Conservation (phyloP, 805 yeast genomes). For the Cyberlindnera subsufficiens region DNA sequence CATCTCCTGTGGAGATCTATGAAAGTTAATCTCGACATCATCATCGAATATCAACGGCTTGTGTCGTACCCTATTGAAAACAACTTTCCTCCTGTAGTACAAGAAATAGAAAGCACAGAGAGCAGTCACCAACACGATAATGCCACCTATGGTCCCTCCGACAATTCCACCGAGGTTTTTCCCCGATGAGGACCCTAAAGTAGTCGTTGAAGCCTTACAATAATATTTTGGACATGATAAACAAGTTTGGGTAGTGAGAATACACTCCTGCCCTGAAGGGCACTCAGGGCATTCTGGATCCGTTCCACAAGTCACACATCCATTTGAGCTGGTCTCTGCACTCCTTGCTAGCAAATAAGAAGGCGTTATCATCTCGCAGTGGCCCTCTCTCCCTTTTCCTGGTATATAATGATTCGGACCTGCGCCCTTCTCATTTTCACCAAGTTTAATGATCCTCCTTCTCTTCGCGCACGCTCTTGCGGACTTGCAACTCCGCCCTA, state of each 20-base stretch:
- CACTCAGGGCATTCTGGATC: slow-evolving; percentile 51
- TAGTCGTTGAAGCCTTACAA: slow-evolving; percentile 32
- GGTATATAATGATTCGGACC: too few species aligned
- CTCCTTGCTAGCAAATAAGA: background rate
- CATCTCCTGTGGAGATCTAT: slow-evolving; percentile 22
- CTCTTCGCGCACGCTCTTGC: too few species aligned
- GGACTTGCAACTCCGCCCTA: too few species aligned
- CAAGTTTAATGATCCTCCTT: too few species aligned
- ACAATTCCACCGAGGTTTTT: slow-evolving; percentile 52
- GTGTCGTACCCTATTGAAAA: slow-evolving; percentile 25
- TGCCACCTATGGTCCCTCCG: slow-evolving; percentile 69
- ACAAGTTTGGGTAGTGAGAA: slow-evolving; percentile 51
- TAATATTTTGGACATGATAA: slow-evolving; percentile 46
- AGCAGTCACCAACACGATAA: slow-evolving; percentile 37
- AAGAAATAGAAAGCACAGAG: slow-evolving; percentile 37
- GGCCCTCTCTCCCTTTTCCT: too few species aligned
- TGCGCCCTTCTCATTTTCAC: too few species aligned
- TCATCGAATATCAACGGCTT: slow-evolving; percentile 23
- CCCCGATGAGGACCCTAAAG: slow-evolving; percentile 9
- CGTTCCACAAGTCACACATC: slow-evolving; percentile 37
- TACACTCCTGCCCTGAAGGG: slow-evolving; percentile 45
- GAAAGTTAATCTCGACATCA: slow-evolving; percentile 24
- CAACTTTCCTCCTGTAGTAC: slow-evolving; percentile 32
- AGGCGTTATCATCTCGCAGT: too few species aligned
- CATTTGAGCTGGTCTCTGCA: slow-evolving; percentile 20